Percentiles rank a stretch among this genome's conserved stretches.
Conservation (phyloP, 305 asterid genomes). For the Fraxinus sp. region DNA sequence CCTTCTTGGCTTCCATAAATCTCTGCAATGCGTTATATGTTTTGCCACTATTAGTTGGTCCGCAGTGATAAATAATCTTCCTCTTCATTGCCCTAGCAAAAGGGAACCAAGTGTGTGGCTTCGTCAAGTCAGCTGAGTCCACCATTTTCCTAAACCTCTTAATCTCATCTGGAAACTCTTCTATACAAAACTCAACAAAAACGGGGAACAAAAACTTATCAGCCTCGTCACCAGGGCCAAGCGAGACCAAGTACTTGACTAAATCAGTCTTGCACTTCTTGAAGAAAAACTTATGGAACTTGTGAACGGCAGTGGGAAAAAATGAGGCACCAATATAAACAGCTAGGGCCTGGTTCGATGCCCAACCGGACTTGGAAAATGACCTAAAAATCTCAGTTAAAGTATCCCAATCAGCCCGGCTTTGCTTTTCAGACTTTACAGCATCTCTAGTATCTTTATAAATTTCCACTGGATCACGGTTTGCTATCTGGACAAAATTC, state of each 20-base stretch:
- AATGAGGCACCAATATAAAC: slow-evolving; percentile 73
- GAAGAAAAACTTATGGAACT: slow-evolving; percentile 54
- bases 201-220: slow-evolving; percentile 78
- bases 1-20: slow-evolving; percentile 91
- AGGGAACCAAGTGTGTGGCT: slow-evolving; percentile 95
- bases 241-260: slow-evolving; percentile 52
- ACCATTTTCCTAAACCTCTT: slow-evolving; percentile 72
- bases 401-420: slow-evolving; percentile 53
- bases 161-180: slow-evolving; percentile 67
- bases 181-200: slow-evolving; percentile 79
- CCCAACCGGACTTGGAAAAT: slow-evolving; percentile 77
- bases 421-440: slow-evolving; percentile 27
- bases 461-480: slow-evolving; percentile 58
- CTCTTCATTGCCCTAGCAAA: slow-evolving; percentile 97
- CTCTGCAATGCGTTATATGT: slow-evolving; percentile 92
- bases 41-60: slow-evolving; percentile 97
- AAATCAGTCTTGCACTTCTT: slow-evolving; percentile 47
- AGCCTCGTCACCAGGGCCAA: slow-evolving; percentile 63
- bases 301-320: slow-evolving; percentile 65
- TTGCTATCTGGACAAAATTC: slow-evolving; percentile 36
- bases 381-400: slow-evolving; percentile 50
- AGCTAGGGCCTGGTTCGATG: slow-evolving; percentile 76
- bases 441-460: slow-evolving; percentile 52
- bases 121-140: slow-evolving; percentile 83
- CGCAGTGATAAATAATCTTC: slow-evolving; percentile 81